Evolutionary conservation across 805 yeast species (phyloP), one percentile per base, ranked within the genome.

Genomic region (Hanseniaspora valbyensis): DNA sequence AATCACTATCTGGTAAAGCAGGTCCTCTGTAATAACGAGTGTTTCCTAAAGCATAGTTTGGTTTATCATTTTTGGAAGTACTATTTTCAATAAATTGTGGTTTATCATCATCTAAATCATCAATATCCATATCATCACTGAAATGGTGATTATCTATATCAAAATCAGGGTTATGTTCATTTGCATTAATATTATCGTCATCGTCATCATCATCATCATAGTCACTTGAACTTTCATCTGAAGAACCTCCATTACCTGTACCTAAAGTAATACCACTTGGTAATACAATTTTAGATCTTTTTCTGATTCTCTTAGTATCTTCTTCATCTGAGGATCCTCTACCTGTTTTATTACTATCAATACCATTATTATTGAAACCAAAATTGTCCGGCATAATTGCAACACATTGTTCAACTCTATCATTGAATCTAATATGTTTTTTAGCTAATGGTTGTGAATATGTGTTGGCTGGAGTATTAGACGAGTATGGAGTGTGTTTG

Each of bases 341-440:
- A 21, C 12, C n/a, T 14, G 45, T 34, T 39, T 42, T 52, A 9
- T 10, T 12, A 19, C 10, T 26, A n/a, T n/a, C n/a, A n/a, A n/a
- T n/a, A n/a, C n/a, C n/a, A n/a, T n/a, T n/a, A 13, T 24, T 28
- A 24, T 16, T 46, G 6, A 26, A 12, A n/a, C 8, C 14, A 29
- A n/a, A 44, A n/a, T 18, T 14, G 7, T 38, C 44, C 19, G 52
- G 44, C 34, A 46, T 39, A 4, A 49, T 25, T 21, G 49, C 39
- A 14, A 42, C 21, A 65, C 98, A 92, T 65, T 92, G 99, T 63
- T 87, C 89, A 29, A 92, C 99, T 49, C 88, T 78, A 62, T 87
- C 94, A 63, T 83, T 92, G 68, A 92, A 92, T 66, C 89, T 97
- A 54, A 92, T 89, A 58, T 77, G 95, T 54, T 94, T 76, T 29